Conservation (phyloP, 2,329 filamentous ascomycete species). For the Mollisia scopiformis region DNA sequence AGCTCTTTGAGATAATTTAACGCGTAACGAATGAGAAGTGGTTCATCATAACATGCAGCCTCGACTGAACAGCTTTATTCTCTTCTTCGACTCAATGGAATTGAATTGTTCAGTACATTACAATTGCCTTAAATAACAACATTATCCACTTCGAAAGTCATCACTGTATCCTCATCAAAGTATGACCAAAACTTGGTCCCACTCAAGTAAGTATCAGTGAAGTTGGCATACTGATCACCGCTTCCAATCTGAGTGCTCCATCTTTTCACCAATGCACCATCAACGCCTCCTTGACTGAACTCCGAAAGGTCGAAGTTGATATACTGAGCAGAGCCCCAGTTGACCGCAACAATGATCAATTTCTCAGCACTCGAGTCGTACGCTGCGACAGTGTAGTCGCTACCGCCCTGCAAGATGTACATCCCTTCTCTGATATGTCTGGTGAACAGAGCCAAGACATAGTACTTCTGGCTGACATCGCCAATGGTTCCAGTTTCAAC, state of each 20-base stretch:
- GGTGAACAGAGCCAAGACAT: constrained; percentile 45
- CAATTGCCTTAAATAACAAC: neutral
- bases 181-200: constrained; percentile 42
- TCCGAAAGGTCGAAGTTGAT: constrained; percentile 43
- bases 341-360: constrained; percentile 44
- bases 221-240: constrained; percentile 40
- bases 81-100: no score
- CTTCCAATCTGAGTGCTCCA: constrained; percentile 43
- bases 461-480: constrained; percentile 43
- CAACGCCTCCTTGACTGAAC: constrained; percentile 36
- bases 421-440: constrained; percentile 46
- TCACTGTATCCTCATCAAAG: constrained; percentile 39
- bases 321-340: constrained; percentile 42
- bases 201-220: constrained; percentile 37
- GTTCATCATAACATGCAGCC: no score
- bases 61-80: no score
- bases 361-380: constrained; percentile 40
- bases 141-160: constrained; percentile 42
- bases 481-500: constrained; percentile 39
- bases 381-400: constrained; percentile 42
- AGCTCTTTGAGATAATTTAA: no score
- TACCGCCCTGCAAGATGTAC: constrained; percentile 41
- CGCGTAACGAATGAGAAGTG: no score
- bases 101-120: no score
- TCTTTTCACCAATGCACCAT: constrained; percentile 39